Percentiles rank a stretch among this genome's conserved stretches.
phyloP scores from a whole-genome alignment of 1,139 yeast species.

The Hansenula lynferdii region DNA sequence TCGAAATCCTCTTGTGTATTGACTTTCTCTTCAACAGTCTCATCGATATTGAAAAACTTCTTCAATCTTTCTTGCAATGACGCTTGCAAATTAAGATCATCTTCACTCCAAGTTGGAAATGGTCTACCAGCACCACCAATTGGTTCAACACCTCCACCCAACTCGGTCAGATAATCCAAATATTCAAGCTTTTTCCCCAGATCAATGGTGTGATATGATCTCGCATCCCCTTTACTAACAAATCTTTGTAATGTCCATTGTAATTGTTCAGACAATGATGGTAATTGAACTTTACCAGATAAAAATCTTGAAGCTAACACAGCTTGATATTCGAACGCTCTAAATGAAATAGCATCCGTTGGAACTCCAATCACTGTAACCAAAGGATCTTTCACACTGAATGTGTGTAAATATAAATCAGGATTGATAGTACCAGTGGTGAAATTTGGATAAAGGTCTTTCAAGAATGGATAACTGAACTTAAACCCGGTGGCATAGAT shows the following conservation, averaged over 20 bases:
- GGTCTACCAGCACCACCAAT: conserved; percentile 29
- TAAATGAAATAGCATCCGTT: conserved; percentile 30
- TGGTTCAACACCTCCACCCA: conserved; percentile 30
- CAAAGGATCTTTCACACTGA: conserved; percentile 33
- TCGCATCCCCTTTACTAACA: conserved; percentile 22
- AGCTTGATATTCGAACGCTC: conserved; percentile 42
- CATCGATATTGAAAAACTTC: no score
- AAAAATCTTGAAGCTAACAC: conserved; percentile 30
- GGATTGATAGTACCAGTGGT: conserved; percentile 27
- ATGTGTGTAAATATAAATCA: conserved; percentile 35
- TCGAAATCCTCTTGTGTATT: no score
- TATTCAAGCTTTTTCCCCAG: conserved; percentile 24
- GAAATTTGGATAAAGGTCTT: conserved; percentile 25
- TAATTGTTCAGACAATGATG: conserved; percentile 28
- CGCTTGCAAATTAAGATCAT: conserved; percentile 21
- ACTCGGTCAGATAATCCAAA: conserved; percentile 22
- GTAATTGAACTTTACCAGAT: conserved; percentile 28
- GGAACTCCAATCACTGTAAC: conserved; percentile 38
- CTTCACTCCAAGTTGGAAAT: conserved; percentile 30
- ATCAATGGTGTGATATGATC: conserved; percentile 38
- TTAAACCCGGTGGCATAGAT: conserved; percentile 43
- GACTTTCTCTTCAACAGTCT: conserved; percentile 7
- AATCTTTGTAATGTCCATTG: conserved; percentile 30
- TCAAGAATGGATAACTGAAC: conserved; percentile 38
- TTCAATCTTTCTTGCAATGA: conserved; percentile 6